These are phyloP conservation scores for Pseudopyricularia cyperi DNA, from an alignment of 2,329 filamentous ascomycete genomes.

Conservation along the genomic window DNA sequence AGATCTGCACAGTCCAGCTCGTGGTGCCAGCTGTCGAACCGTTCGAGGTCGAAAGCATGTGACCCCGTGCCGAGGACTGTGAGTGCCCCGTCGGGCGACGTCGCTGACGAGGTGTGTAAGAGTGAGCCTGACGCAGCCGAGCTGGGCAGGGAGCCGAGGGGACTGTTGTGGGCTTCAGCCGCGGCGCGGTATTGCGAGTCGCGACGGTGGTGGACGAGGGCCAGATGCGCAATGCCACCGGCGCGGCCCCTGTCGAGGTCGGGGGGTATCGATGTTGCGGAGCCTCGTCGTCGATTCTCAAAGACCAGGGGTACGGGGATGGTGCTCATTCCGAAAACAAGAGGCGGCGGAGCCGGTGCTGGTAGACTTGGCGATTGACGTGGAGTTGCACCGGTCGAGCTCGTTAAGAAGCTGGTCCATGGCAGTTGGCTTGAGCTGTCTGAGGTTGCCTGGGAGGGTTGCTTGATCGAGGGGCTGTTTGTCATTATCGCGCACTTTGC, in stretches of 20 bases:
- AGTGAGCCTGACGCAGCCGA: neutral
- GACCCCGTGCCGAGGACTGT: neutral
- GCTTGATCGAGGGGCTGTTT: neutral
- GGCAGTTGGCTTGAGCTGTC: neutral
- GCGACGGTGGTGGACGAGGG: constrained; percentile 33
- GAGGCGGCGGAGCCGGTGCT: neutral
- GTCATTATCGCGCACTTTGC: neutral
- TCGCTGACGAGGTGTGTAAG: neutral
- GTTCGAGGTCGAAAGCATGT: neutral
- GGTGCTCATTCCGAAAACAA: neutral
- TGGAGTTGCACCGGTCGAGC: neutral
- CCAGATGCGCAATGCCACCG: constrained; percentile 6
- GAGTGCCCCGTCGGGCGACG: neutral
- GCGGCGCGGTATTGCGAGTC: constrained; percentile 14
- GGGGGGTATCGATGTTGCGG: constrained; percentile 18
- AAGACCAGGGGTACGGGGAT: constrained; percentile 27
- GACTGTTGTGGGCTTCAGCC: neutral
- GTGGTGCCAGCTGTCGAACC: neutral
- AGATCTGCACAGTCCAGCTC: neutral
- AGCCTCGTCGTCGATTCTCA: constrained; percentile 22
- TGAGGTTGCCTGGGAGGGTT: neutral
- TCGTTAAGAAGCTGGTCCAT: neutral
- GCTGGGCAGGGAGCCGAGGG: neutral
- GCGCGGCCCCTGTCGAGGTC: constrained; percentile 15
- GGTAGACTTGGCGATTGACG: neutral